Conservation (phyloP, 2,329 filamentous ascomycete species). For the Fusarium phyllophilum region DNA sequence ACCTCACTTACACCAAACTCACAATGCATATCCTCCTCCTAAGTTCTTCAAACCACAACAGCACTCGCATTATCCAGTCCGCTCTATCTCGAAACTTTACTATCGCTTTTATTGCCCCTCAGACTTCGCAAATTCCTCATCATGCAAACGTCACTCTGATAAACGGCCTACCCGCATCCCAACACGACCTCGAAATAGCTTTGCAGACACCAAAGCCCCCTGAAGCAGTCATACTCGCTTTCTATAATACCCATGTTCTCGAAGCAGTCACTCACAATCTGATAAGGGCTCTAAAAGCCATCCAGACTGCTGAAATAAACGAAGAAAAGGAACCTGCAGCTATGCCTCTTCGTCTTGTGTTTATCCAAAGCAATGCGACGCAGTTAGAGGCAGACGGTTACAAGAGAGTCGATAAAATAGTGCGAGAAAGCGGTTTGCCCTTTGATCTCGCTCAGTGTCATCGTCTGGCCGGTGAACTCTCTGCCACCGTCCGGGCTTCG, state of each 20-base stretch:
- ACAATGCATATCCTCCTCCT: conserved; percentile 54
- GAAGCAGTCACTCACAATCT: conserved; percentile 54
- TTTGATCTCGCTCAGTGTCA: not conserved
- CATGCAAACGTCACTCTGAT: not conserved
- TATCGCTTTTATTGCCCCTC: conserved; percentile 50
- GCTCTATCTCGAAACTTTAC: conserved; percentile 53
- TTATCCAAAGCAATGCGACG: conserved; percentile 58
- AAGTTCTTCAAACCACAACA: conserved; percentile 59
- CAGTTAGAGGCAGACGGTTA: conserved; percentile 59
- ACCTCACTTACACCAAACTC: conserved; percentile 4
- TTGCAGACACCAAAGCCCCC: conserved; percentile 38
- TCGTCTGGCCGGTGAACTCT: not conserved
- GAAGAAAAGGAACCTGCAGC: conserved; percentile 48
- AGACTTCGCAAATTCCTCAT: not conserved
- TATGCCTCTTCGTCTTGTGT: conserved; percentile 53
- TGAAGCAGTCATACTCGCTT: conserved; percentile 58
- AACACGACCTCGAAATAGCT: conserved; percentile 49
- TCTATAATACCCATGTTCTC: conserved; percentile 56
- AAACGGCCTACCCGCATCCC: conserved; percentile 4
- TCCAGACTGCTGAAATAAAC: conserved; percentile 51
- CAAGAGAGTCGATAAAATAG: conserved; percentile 55
- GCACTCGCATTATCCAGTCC: conserved; percentile 54
- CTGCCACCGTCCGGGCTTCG: not conserved
- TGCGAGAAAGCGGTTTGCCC: conserved; percentile 51
- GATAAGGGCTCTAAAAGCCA: conserved; percentile 50